phyloP scores from a whole-genome alignment of 495 filamentous ascomycete genomes.

The Sphaerosporella brunnea region DNA sequence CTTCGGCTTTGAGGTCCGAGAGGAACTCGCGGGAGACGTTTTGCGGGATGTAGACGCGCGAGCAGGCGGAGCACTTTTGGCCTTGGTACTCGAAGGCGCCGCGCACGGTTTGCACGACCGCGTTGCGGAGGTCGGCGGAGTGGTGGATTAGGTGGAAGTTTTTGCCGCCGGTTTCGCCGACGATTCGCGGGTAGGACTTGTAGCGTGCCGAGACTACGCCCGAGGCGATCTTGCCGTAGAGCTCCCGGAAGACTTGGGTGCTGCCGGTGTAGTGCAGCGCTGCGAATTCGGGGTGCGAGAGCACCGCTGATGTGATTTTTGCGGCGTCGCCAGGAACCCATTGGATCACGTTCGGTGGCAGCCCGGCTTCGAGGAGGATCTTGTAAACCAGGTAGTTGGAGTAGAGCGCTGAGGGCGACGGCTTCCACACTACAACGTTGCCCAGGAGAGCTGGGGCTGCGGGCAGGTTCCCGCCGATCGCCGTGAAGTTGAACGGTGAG shows the following conservation, averaged over 20 bases:
- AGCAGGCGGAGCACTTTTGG: conserved; percentile 76
- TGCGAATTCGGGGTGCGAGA: conserved; percentile 53
- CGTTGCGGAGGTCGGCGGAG: conserved; percentile 57
- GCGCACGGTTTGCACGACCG: conserved; percentile 62
- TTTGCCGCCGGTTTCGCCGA: conserved; percentile 79
- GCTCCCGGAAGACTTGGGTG: conserved; percentile 58
- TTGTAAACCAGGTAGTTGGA: conserved; percentile 61
- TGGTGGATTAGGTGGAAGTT: conserved; percentile 74
- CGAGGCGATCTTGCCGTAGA: conserved; percentile 53
- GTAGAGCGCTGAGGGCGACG: conserved; percentile 57
- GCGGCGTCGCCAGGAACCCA: conserved; percentile 65
- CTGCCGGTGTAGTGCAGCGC: conserved; percentile 68
- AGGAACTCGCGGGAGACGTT: conserved; percentile 54
- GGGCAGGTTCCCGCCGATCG: conserved; percentile 62
- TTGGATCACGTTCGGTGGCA: conserved; percentile 64
- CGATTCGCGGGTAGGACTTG: conserved; percentile 58
- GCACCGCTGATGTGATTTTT: conserved; percentile 48
- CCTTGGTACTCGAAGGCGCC: conserved; percentile 83
- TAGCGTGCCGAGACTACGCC: conserved; percentile 53
- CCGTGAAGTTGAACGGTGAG: conserved; percentile 81
- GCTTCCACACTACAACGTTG: conserved; percentile 83
- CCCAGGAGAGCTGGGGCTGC: conserved; percentile 59
- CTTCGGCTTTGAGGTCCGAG: conserved; percentile 43
- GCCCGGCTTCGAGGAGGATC: conserved; percentile 72
- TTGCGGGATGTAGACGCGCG: conserved; percentile 53